Conservation (phyloP, 2,329 filamentous ascomycete species). For the Anisogramma anomala region DNA sequence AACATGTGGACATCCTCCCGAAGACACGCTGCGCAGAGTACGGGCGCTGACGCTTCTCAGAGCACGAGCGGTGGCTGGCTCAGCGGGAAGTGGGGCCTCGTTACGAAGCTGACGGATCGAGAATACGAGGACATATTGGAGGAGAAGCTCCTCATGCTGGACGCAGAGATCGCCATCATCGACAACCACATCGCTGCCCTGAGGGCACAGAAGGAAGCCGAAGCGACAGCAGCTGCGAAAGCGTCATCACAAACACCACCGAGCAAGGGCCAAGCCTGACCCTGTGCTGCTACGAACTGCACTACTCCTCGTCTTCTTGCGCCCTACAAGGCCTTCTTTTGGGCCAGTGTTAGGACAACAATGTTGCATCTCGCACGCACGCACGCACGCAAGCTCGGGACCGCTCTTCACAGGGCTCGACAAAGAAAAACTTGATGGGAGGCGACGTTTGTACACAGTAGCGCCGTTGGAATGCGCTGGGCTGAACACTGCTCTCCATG, state of each 20-base stretch:
- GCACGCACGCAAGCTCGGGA: too few species aligned
- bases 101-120: constrained; percentile 56
- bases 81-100: constrained; percentile 60
- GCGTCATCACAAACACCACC: neutral
- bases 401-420: too few species aligned
- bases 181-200: constrained; percentile 57
- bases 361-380: too few species aligned
- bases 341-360: too few species aligned
- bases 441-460: too few species aligned
- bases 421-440: too few species aligned
- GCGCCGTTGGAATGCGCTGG: too few species aligned
- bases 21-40: neutral
- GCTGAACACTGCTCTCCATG: too few species aligned
- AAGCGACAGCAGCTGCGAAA: neutral
- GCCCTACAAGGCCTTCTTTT: too few species aligned
- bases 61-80: constrained; percentile 23
- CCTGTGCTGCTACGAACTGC: too few species aligned
- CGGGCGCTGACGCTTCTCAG: constrained; percentile 7
- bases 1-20: constrained; percentile 12
- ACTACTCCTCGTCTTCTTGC: too few species aligned
- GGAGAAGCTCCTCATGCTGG: constrained; percentile 58
- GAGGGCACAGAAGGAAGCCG: constrained; percentile 15
- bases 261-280: neutral
- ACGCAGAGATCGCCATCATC: constrained; percentile 67
- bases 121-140: constrained; percentile 60